phyloP scores from a whole-genome alignment of 192 early-diverging fungal species.

The Coemansia sp. region DNA sequence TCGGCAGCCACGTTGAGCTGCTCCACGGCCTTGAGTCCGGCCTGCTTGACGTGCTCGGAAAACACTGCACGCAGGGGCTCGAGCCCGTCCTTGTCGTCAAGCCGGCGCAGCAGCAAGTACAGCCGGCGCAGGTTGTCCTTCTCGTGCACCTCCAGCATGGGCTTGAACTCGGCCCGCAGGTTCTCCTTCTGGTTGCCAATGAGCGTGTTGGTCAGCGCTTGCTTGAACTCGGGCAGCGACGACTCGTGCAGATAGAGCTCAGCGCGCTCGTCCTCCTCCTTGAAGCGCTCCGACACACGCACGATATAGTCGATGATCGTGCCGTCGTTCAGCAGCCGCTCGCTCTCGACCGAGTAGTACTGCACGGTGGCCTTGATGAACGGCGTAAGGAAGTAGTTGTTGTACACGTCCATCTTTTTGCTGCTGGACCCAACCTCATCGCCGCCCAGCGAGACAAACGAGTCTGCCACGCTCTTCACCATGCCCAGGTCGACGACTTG shows the following conservation, averaged over 20 bases:
- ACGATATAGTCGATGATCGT: slow-evolving; percentile 95
- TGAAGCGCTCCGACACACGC: slow-evolving; percentile 73
- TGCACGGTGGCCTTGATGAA: slow-evolving; percentile 79
- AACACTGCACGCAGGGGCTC: slow-evolving; percentile 78
- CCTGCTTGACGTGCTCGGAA: slow-evolving; percentile 75
- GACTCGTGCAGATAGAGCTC: slow-evolving; percentile 84
- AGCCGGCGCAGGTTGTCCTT: slow-evolving; percentile 86
- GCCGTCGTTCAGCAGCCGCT: slow-evolving; percentile 89
- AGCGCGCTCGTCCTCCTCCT: slow-evolving; percentile 86
- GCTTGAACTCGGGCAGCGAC: slow-evolving; percentile 76
- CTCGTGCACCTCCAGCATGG: slow-evolving; percentile 84
- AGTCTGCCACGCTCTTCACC: slow-evolving; percentile 87
- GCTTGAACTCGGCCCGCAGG: slow-evolving; percentile 90
- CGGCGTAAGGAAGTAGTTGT: slow-evolving; percentile 81
- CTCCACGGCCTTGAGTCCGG: slow-evolving; percentile 72
- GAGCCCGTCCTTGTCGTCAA: slow-evolving; percentile 71
- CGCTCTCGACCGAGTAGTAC: slow-evolving; percentile 89
- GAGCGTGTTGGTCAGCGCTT: slow-evolving; percentile 81
- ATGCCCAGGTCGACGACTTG: slow-evolving; percentile 85
- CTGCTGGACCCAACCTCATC: slow-evolving; percentile 79
- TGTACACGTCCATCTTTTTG: slow-evolving; percentile 86
- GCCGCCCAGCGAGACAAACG: slow-evolving; percentile 73
- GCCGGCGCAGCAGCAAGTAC: slow-evolving; percentile 78
- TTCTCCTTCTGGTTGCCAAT: slow-evolving; percentile 81
- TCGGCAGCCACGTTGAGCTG: slow-evolving; percentile 58